A percentile compares a stretch with the other conserved stretches of the same genome.
These are phyloP conservation scores for Colletotrichum orbiculare DNA, from an alignment of 2,329 filamentous ascomycete species.

Conservation along the genomic window DNA sequence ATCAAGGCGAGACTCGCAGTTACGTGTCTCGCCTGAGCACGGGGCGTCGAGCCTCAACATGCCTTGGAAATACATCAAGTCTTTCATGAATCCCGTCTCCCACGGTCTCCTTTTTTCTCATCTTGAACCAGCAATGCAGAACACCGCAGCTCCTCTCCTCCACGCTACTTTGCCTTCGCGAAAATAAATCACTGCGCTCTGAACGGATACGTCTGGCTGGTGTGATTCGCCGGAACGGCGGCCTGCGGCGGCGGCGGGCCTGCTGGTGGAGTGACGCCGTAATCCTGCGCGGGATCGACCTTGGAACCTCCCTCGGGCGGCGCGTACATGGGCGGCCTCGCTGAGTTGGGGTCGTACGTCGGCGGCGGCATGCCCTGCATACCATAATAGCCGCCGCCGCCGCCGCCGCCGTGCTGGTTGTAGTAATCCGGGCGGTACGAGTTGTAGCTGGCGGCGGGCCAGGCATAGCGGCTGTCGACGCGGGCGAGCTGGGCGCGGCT, in stretches of 20 bases:
- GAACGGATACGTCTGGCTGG: slow-evolving; percentile 48
- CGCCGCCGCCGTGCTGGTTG: slow-evolving; percentile 36
- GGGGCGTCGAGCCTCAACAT: slow-evolving; percentile 14
- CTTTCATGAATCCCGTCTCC: slow-evolving; percentile 8
- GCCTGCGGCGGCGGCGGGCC: slow-evolving; percentile 57
- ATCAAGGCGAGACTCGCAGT: slow-evolving; percentile 15
- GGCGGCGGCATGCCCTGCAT: slow-evolving; percentile 67
- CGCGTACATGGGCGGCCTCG: slow-evolving; percentile 66
- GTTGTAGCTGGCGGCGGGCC: slow-evolving; percentile 49
- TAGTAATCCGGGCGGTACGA: slow-evolving; percentile 53
- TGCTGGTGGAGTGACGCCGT: slow-evolving; percentile 52
- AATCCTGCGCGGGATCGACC: slow-evolving; percentile 54
- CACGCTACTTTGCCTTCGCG: slow-evolving; percentile 17
- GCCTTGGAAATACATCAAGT: slow-evolving; percentile 7
- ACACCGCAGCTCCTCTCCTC: no score
- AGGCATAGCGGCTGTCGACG: slow-evolving; percentile 62
- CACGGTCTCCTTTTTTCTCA: background rate
- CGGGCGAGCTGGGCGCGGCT: slow-evolving; percentile 56
- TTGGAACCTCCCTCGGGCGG: slow-evolving; percentile 63
- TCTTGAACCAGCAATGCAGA: slow-evolving; percentile 12
- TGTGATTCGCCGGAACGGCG: slow-evolving; percentile 44
- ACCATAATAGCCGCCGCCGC: slow-evolving; percentile 47
- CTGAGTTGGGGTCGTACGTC: slow-evolving; percentile 65
- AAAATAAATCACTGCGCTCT: slow-evolving; percentile 29
- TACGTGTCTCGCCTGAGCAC: background rate